phyloP scores from a whole-genome alignment of 2,329 filamentous ascomycete species.

The Microsporum canis region DNA sequence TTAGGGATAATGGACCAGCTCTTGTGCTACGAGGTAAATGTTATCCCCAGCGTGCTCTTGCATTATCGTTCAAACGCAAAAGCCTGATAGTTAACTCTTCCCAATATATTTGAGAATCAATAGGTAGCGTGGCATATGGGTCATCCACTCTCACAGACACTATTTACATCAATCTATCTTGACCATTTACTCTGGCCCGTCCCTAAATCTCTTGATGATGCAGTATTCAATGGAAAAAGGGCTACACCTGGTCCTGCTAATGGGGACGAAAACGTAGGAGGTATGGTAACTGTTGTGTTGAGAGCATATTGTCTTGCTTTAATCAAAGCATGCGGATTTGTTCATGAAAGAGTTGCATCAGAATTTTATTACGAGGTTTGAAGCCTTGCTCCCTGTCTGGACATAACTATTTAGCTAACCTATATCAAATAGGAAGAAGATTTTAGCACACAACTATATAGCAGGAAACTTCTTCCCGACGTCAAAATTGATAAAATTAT shows the following conservation, averaged over 20 bases:
- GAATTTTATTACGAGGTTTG: conserved; percentile 82
- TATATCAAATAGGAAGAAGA: conserved; percentile 64
- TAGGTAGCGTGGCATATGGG: conserved; percentile 95
- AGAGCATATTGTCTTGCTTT: conserved; percentile 77
- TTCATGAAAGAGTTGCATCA: conserved; percentile 64
- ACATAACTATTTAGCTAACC: conserved; percentile 13
- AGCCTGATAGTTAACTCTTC: background rate
- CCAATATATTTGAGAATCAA: background rate
- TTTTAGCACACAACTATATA: conserved; percentile 86
- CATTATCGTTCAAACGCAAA: conserved; percentile 13
- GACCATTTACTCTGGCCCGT: conserved; percentile 67
- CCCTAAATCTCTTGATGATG: conserved; percentile 52
- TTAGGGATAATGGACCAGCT: conserved; percentile 92
- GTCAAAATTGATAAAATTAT: conserved; percentile 49
- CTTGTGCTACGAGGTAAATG: conserved; percentile 65
- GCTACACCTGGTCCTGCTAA: background rate
- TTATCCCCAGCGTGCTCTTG: background rate
- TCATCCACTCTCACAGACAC: conserved; percentile 86
- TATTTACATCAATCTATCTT: conserved; percentile 86
- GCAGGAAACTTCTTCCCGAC: conserved; percentile 59
- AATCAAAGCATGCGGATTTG: conserved; percentile 69
- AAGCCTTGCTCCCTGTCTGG: background rate
- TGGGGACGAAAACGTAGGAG: conserved; percentile 1
- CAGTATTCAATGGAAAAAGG: conserved; percentile 41
- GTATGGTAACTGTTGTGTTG: conserved; percentile 53